phyloP scores from a whole-genome alignment of 2,329 filamentous ascomycete species.

The Coleophoma crateriformis region DNA sequence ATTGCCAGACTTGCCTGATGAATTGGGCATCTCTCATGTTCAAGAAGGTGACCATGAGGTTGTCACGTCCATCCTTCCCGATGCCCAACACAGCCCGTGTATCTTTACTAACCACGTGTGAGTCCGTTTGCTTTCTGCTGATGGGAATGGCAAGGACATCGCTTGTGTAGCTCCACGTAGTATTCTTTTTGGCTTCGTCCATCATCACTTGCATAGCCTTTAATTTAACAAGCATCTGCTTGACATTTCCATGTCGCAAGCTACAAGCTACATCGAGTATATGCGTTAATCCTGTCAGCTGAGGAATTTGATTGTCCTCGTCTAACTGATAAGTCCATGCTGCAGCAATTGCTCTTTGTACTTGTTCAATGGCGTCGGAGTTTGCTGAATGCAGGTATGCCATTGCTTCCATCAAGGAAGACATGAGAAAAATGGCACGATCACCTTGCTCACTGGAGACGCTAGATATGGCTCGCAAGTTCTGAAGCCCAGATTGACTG shows the following conservation, averaged over 20 bases:
- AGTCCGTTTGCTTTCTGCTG: conserved; percentile 40
- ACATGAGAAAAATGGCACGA: conserved; percentile 57
- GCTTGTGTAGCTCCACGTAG: conserved; percentile 27
- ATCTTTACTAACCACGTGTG: conserved; percentile 49
- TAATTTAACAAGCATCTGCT: conserved; percentile 54
- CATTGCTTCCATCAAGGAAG: conserved; percentile 64
- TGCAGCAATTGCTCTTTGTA: conserved; percentile 69
- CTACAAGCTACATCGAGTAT: conserved; percentile 67
- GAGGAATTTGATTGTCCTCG: conserved; percentile 55
- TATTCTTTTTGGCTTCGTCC: conserved; percentile 43
- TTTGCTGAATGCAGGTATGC: conserved; percentile 60
- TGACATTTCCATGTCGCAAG: conserved; percentile 55
- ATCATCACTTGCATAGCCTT: conserved; percentile 54
- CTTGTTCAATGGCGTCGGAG: conserved; percentile 61
- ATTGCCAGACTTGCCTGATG: conserved; percentile 18
- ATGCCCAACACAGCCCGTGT: conserved; percentile 49
- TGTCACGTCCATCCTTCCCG: conserved; percentile 41
- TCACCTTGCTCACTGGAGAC: conserved; percentile 58
- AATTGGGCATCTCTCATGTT: conserved; percentile 49
- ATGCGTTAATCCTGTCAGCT: conserved; percentile 60
- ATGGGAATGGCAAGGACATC: conserved; percentile 50
- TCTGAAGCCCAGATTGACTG: conserved; percentile 56
- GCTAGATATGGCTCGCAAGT: conserved; percentile 56
- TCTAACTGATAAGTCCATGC: conserved; percentile 67
- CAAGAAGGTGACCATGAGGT: conserved; percentile 54